Conservation (phyloP, 495 filamentous ascomycete species). For the Trichoderma reesei region DNA sequence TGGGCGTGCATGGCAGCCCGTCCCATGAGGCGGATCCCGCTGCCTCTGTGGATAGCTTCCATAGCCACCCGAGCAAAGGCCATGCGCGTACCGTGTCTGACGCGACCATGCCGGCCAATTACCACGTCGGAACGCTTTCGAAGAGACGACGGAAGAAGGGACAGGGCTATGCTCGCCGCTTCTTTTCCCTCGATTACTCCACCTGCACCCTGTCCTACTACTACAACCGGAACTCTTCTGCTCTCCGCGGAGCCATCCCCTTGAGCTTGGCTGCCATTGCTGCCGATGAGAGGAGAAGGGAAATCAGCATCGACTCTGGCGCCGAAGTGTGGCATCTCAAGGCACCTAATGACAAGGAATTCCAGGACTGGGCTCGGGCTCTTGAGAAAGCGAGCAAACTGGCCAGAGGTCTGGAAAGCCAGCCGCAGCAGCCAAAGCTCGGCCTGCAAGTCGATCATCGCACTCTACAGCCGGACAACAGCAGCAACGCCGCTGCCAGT, state of each 20-base stretch:
- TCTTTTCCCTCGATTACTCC: constrained; percentile 88
- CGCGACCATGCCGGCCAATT: constrained; percentile 28
- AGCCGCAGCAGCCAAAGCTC: constrained; percentile 19
- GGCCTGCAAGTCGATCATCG: constrained; percentile 15
- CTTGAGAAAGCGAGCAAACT: constrained; percentile 65
- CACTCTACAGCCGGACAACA: constrained; percentile 10
- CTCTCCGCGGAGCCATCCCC: constrained; percentile 83
- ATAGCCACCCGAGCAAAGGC: constrained; percentile 30
- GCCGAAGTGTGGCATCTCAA: constrained; percentile 96
- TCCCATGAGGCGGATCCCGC: constrained; percentile 28
- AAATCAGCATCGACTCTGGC: constrained; percentile 94
- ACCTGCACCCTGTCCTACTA: constrained; percentile 93
- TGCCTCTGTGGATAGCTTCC: constrained; percentile 48
- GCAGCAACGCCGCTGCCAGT: background rate
- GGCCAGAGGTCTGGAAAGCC: constrained; percentile 35
- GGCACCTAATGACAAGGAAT: constrained; percentile 71
- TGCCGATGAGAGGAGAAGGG: constrained; percentile 72
- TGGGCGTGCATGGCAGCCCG: constrained; percentile 32
- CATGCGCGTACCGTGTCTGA: constrained; percentile 21
- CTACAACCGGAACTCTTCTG: constrained; percentile 81
- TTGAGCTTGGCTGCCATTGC: constrained; percentile 83
- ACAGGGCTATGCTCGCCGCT: constrained; percentile 85
- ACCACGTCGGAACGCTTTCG: constrained; percentile 71
- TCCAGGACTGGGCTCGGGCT: constrained; percentile 74
- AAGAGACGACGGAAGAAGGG: constrained; percentile 88